Percentiles rank a stretch among this genome's conserved stretches.
Conservation (phyloP, 2,329 filamentous ascomycete species). For the Penicillium olsonii region DNA sequence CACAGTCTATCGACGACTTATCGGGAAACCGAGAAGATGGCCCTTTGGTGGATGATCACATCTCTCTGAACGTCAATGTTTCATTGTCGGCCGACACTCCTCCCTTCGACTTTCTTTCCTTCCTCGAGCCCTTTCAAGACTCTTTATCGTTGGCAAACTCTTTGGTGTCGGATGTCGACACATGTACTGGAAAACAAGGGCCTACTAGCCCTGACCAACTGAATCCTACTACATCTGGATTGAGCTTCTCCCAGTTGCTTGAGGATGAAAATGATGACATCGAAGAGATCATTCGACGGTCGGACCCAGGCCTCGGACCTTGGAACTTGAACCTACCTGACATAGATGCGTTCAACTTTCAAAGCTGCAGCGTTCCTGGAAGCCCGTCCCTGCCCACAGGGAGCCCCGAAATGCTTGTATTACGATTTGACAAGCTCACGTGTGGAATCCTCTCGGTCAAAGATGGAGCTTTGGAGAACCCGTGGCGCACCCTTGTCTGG, state of each 20-base stretch:
- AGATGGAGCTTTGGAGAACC: constrained; percentile 68
- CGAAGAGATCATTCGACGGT: constrained; percentile 56
- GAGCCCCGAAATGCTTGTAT: constrained; percentile 63
- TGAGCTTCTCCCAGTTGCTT: constrained; percentile 36
- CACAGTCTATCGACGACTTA: constrained; percentile 16
- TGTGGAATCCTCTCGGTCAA: constrained; percentile 72
- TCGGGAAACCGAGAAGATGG: background rate
- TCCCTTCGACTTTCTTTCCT: constrained; percentile 19
- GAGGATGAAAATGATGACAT: constrained; percentile 50
- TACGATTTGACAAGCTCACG: constrained; percentile 65
- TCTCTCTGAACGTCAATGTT: constrained; percentile 9
- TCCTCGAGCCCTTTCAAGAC: constrained; percentile 18
- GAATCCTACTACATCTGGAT: constrained; percentile 12
- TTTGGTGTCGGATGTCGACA: constrained; percentile 9
- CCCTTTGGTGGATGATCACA: constrained; percentile 4
- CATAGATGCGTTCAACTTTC: constrained; percentile 37
- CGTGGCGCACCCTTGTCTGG: constrained; percentile 71
- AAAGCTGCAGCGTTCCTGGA: constrained; percentile 42
- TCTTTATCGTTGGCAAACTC: constrained; percentile 15
- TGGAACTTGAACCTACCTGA: constrained; percentile 44
- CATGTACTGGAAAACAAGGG: background rate
- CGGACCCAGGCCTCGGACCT: constrained; percentile 30
- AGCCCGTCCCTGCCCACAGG: constrained; percentile 52
- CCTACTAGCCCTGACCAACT: constrained; percentile 10
- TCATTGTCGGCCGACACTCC: constrained; percentile 19